phyloP scores from a whole-genome alignment of 441 rosid species.

The Arabidopsis lyrata region DNA sequence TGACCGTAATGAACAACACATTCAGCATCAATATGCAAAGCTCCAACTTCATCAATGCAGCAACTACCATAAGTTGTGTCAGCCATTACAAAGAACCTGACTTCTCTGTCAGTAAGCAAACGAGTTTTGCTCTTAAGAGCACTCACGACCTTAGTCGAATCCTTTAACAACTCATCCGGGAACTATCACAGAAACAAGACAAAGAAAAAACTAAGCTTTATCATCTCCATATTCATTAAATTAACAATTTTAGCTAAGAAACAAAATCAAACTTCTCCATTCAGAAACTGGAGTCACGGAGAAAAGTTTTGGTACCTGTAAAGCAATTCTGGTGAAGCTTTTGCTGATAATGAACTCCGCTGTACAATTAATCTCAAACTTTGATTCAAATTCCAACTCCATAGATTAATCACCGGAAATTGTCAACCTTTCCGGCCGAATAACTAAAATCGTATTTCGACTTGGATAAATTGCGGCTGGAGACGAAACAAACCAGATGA shows the following conservation, averaged over 20 bases:
- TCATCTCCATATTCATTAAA: not conserved
- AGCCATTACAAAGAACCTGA: slow-evolving; percentile 83
- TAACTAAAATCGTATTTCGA: not conserved
- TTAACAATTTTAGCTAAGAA: not conserved
- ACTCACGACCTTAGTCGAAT: slow-evolving; percentile 64
- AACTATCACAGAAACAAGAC: slow-evolving; percentile 54
- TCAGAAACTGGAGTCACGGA: not conserved
- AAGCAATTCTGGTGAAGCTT: slow-evolving; percentile 69
- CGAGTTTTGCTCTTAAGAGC: slow-evolving; percentile 53
- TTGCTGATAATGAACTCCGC: slow-evolving; percentile 65
- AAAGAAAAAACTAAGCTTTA: slow-evolving; percentile 10
- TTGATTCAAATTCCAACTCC: slow-evolving; percentile 65
- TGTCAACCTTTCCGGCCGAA: not conserved
- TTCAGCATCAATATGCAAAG: slow-evolving; percentile 74
- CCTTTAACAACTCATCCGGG: slow-evolving; percentile 83
- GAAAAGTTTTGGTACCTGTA: slow-evolving; percentile 59
- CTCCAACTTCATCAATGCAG: slow-evolving; percentile 93
- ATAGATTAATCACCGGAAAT: not conserved
- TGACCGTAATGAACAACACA: slow-evolving; percentile 95
- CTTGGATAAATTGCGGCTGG: not conserved
- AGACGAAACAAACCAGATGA: not conserved
- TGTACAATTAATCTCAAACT: slow-evolving; percentile 65
- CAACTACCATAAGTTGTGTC: slow-evolving; percentile 93
- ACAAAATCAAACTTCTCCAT: not conserved
- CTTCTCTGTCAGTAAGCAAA: slow-evolving; percentile 51